phyloP scores from a whole-genome alignment of 2,329 filamentous ascomycete species.

The Colletotrichum navitas region DNA sequence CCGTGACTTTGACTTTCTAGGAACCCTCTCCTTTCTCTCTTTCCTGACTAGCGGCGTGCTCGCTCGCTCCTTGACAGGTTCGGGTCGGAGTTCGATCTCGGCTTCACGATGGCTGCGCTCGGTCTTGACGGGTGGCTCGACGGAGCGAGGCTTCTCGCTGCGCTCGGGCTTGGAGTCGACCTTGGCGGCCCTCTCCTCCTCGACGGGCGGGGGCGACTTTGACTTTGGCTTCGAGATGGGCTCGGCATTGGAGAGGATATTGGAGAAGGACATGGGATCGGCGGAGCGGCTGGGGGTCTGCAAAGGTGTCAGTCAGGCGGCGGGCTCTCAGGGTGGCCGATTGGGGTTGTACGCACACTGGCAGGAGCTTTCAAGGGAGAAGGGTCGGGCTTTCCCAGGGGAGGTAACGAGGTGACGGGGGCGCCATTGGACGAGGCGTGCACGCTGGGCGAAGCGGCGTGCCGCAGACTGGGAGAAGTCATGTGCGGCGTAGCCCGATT shows the following conservation, averaged over 20 bases:
- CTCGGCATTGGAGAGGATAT: constrained; percentile 87
- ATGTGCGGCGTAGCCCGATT: constrained; percentile 54
- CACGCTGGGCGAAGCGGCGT: constrained; percentile 55
- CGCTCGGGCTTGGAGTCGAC: constrained; percentile 42
- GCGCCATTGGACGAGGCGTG: constrained; percentile 57
- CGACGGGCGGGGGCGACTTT: constrained; percentile 32
- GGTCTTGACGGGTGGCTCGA: constrained; percentile 50
- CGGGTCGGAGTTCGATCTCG: constrained; percentile 41
- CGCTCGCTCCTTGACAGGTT: constrained; percentile 38
- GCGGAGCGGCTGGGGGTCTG: constrained; percentile 80
- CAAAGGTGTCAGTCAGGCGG: not conserved
- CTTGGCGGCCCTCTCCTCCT: constrained; percentile 37
- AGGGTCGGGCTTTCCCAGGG: constrained; percentile 55
- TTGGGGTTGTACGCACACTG: constrained; percentile 49
- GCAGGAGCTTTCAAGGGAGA: constrained; percentile 56
- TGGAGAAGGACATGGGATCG: constrained; percentile 96
- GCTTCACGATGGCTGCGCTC: constrained; percentile 51
- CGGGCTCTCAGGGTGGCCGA: not conserved
- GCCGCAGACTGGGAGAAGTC: constrained; percentile 63
- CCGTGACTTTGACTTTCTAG: constrained; percentile 62
- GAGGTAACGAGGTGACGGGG: constrained; percentile 50
- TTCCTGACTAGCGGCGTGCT: constrained; percentile 37
- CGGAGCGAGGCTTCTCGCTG: constrained; percentile 38
- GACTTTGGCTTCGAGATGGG: constrained; percentile 68
- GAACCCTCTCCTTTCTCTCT: constrained; percentile 47